A percentile compares a stretch with the other conserved stretches of the same genome.
Evolutionary conservation across 768 basidiomycete genomes (phyloP).

Genomic region (Polyporus arcularius): DNA sequence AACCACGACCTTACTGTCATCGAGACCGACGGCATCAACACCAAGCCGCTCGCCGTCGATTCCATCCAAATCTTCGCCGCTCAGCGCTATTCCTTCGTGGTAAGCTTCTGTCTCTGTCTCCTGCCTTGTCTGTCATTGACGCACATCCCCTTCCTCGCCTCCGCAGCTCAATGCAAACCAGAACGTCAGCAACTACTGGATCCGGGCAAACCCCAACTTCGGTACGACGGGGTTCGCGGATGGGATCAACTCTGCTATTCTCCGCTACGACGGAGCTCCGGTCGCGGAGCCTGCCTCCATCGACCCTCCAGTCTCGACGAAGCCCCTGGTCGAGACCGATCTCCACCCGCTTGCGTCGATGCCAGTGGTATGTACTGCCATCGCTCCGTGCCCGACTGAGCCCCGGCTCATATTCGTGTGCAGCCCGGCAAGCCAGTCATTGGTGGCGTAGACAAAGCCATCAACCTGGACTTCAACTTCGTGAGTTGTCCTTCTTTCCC

Average conservation of each 20-base stretch:
- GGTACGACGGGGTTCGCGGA: slow-evolving; percentile 31
- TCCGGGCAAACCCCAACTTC: slow-evolving; percentile 14
- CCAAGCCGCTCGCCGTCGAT: slow-evolving; percentile 42
- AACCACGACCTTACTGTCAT: slow-evolving; percentile 47
- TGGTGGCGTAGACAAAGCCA: slow-evolving; percentile 20
- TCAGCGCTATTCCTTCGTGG: slow-evolving; percentile 55
- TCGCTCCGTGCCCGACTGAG: neutral
- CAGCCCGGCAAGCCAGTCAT: slow-evolving; percentile 21
- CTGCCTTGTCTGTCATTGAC: neutral
- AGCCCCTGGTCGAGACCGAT: slow-evolving; percentile 18
- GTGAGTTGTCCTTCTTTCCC: slow-evolving; percentile 8
- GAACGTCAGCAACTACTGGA: slow-evolving; percentile 25
- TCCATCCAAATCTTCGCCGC: slow-evolving; percentile 46
- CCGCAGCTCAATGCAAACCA: slow-evolving; percentile 22
- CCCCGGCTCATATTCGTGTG: neutral
- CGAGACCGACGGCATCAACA: slow-evolving; percentile 45
- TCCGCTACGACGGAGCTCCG: slow-evolving; percentile 43
- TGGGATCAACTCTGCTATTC: slow-evolving; percentile 45
- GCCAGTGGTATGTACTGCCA: slow-evolving; percentile 5
- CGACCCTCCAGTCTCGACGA: neutral
- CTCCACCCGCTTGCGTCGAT: slow-evolving; percentile 15
- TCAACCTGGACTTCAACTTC: slow-evolving; percentile 21
- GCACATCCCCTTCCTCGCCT: too few relatives aligned
- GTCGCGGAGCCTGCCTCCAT: slow-evolving; percentile 34
- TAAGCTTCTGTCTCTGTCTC: neutral